Evolutionary conservation across 23 red algal genomes (phyloP).

Genomic region (Pyropia yezoensis): DNA sequence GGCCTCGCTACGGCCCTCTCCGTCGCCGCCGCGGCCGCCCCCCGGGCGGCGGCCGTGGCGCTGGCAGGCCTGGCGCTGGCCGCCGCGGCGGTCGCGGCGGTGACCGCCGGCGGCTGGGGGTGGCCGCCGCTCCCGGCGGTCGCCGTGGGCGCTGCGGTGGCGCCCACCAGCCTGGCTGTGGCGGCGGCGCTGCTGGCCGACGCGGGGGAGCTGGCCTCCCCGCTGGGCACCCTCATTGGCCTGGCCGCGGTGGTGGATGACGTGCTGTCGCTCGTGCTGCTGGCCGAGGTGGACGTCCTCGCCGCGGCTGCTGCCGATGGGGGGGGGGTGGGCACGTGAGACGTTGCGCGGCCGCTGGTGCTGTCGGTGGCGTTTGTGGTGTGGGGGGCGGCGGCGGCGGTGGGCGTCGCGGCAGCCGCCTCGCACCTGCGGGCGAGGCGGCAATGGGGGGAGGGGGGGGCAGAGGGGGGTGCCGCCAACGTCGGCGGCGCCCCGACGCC

Average conservation of each 20-base stretch:
- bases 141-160: slow-evolving; percentile 37
- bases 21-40: not conserved
- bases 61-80: slow-evolving; percentile 23
- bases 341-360: slow-evolving; percentile 11
- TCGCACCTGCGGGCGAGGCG: no score
- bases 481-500: no score
- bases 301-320: not conserved
- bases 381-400: no score
- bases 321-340: slow-evolving; percentile 4
- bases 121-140: slow-evolving; percentile 4
- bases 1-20: slow-evolving; percentile 24
- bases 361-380: slow-evolving; percentile 21
- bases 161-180: slow-evolving; percentile 44
- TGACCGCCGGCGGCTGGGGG: not conserved
- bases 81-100: slow-evolving; percentile 2
- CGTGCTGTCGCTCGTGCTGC: slow-evolving; percentile 38
- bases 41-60: slow-evolving; percentile 28
- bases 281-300: slow-evolving; percentile 30
- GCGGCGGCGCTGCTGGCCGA: slow-evolving; percentile 28
- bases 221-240: slow-evolving; percentile 30
- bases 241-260: slow-evolving; percentile 59
- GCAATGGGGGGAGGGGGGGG: no score
- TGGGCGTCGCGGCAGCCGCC: no score
- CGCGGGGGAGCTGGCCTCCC: slow-evolving; percentile 28
- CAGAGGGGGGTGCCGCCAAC: no score